Evolutionary conservation across 495 filamentous ascomycete species (phyloP).

Genomic region (Hyphodiscus hymeniophilus): DNA sequence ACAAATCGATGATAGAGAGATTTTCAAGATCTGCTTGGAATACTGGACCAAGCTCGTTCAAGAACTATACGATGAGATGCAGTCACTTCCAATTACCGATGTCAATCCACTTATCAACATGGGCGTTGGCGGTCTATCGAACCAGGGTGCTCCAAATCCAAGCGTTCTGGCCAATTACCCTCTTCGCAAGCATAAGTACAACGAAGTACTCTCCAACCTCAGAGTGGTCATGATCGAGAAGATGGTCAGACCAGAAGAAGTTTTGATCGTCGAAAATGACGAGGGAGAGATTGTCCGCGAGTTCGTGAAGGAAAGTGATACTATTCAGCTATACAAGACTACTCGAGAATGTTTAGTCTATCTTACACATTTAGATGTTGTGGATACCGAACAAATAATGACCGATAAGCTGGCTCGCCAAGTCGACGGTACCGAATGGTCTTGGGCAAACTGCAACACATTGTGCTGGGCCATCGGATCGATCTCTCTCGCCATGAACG

Average conservation of each 20-base stretch:
- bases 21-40: constrained; percentile 98
- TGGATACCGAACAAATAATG: constrained; percentile 98
- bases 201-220: constrained; percentile 85
- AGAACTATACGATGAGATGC: constrained; percentile 98
- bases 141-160: constrained; percentile 80
- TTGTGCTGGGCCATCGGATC: constrained; percentile 99
- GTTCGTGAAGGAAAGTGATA: constrained; percentile 98
- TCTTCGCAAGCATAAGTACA: constrained; percentile 94
- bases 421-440: constrained; percentile 94
- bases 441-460: constrained; percentile 98
- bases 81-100: constrained; percentile 82
- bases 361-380: constrained; percentile 92
- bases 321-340: constrained; percentile 98
- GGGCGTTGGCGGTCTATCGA: constrained; percentile 59
- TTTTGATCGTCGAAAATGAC: constrained; percentile 98
- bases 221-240: constrained; percentile 99
- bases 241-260: constrained; percentile 97
- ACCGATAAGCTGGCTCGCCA: constrained; percentile 93
- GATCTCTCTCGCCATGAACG: constrained; percentile 97
- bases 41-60: constrained; percentile 99
- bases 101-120: constrained; percentile 79
- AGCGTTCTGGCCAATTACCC: constrained; percentile 75
- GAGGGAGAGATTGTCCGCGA: constrained; percentile 98
- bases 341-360: constrained; percentile 97
- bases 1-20: constrained; percentile 96